Percentiles rank a stretch among this genome's conserved stretches.
Evolutionary conservation across 352 stramenopile genomes (phyloP).

Genomic region (Plasmopara muralis): DNA sequence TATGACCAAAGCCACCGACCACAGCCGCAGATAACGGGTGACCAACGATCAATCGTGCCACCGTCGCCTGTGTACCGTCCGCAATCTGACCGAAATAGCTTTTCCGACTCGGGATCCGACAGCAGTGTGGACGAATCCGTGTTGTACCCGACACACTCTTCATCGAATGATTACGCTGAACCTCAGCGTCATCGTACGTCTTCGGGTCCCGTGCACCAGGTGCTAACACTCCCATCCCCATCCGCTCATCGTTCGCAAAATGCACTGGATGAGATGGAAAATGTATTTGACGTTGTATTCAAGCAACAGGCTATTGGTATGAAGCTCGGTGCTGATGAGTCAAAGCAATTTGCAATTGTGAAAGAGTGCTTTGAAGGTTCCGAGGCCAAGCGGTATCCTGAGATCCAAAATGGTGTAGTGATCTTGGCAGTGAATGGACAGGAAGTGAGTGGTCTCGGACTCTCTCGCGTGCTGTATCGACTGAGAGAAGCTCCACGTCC

Average conservation of each 20-base stretch:
- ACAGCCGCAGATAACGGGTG: constrained; percentile 5
- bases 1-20: constrained; percentile 37
- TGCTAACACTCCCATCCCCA: constrained; percentile 12
- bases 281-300: constrained; percentile 83
- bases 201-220: constrained; percentile 20
- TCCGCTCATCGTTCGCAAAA: constrained; percentile 12
- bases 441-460: constrained; percentile 57
- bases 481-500: constrained; percentile 70
- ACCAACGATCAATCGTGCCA: constrained; percentile 9
- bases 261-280: constrained; percentile 54
- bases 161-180: constrained; percentile 15
- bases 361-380: constrained; percentile 77
- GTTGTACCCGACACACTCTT: constrained; percentile 17
- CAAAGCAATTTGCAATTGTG: constrained; percentile 66
- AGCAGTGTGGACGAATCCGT: constrained; percentile 35
- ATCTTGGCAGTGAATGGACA: constrained; percentile 79
- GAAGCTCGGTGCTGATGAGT: constrained; percentile 69
- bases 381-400: constrained; percentile 63
- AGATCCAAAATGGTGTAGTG: constrained; percentile 77
- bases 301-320: constrained; percentile 80
- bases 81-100: constrained; percentile 28
- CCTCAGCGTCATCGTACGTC: constrained; percentile 14
- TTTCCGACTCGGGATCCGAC: constrained; percentile 52
- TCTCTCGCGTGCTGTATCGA: constrained; percentile 69
- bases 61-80: constrained; percentile 19